These are phyloP conservation scores for Salix udensis DNA, from an alignment of 345 rosid species.

Conservation along the genomic window DNA sequence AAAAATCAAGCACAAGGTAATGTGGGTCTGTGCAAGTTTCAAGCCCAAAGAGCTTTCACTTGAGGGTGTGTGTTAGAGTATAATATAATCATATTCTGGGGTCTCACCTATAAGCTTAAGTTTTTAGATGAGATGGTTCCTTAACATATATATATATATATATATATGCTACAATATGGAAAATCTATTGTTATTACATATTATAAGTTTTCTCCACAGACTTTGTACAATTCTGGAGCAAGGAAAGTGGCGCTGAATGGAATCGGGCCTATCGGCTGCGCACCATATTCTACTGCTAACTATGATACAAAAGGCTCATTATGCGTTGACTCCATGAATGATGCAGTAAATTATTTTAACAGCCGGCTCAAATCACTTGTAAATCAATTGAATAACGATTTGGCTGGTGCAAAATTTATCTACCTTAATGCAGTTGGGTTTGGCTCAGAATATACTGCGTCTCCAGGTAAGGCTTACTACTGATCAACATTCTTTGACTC, in stretches of 20 bases:
- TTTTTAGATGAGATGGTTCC: no score
- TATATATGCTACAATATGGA: no score
- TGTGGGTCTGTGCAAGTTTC: no score
- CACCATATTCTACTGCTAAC: slow-evolving; percentile 4
- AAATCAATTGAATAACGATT: background rate
- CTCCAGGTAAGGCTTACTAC: no score
- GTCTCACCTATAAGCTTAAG: no score
- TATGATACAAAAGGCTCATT: background rate
- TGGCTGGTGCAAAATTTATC: slow-evolving; percentile 11
- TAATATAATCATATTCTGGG: no score
- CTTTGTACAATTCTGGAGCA: slow-evolving; percentile 19
- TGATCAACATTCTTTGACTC: no score
- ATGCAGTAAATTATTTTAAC: slow-evolving; percentile 20
- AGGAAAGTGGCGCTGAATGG: slow-evolving; percentile 24
- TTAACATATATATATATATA: no score
- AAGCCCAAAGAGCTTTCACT: no score
- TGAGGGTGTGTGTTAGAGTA: no score
- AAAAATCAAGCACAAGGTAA: no score
- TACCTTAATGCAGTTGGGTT: slow-evolving; percentile 9
- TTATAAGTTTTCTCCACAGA: background rate
- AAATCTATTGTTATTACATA: background rate
- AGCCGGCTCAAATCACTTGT: slow-evolving; percentile 2
- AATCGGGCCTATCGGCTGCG: slow-evolving; percentile 13
- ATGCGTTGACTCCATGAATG: slow-evolving; percentile 19
- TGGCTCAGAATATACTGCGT: no score